These are phyloP conservation scores for Diplocarpon rosae DNA, from an alignment of 2,329 filamentous ascomycete species.

Conservation along the genomic window DNA sequence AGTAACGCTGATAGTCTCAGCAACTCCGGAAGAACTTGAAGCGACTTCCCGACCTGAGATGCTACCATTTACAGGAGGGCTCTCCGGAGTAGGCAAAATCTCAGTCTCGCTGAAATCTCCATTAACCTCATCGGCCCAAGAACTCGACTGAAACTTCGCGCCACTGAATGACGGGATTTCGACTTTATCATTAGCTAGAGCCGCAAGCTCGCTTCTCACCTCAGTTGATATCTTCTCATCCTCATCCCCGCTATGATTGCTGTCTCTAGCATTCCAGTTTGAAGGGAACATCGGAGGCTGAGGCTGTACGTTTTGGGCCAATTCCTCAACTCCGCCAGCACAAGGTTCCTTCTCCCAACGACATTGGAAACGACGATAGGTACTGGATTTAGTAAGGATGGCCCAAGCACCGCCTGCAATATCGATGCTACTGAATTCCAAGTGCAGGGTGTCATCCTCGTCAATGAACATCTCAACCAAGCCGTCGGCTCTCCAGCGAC, in stretches of 20 bases:
- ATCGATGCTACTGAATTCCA: conserved; percentile 19
- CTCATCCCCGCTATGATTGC: neutral
- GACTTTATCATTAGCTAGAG: conserved; percentile 11
- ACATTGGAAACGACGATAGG: conserved; percentile 10
- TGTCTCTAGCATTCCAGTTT: neutral
- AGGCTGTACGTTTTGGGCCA: conserved; percentile 5
- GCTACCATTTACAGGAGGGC: neutral
- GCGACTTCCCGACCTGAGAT: neutral
- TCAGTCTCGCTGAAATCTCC: conserved; percentile 4
- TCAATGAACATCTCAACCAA: conserved; percentile 19
- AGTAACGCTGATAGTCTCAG: neutral
- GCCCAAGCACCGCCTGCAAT: conserved; percentile 12
- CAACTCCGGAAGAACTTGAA: neutral
- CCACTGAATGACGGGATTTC: conserved; percentile 14
- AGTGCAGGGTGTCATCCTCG: conserved; percentile 9
- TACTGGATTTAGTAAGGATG: conserved; percentile 8
- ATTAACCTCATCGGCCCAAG: conserved; percentile 21
- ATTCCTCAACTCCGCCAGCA: conserved; percentile 16
- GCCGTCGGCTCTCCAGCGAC: conserved; percentile 3
- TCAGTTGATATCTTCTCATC: neutral
- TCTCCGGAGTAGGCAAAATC: neutral
- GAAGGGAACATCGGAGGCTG: conserved; percentile 7
- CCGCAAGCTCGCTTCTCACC: conserved; percentile 8
- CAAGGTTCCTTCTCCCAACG: conserved; percentile 19
- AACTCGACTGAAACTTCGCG: conserved; percentile 5